phyloP scores from a whole-genome alignment of 1,139 yeast genomes.

The Yamadazyma taylorii region DNA sequence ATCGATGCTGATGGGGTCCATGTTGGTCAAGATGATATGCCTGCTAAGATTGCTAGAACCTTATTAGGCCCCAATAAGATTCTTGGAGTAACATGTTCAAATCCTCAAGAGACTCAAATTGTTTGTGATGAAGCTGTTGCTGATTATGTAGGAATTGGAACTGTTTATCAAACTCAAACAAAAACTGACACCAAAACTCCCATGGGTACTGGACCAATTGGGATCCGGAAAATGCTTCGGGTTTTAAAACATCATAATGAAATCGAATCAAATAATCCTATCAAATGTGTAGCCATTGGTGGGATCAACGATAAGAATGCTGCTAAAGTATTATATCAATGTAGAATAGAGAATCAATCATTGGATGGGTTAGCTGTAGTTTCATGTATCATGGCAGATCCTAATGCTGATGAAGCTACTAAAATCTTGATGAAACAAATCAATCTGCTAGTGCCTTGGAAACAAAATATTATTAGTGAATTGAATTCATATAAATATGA shows the following conservation, averaged over 20 bases:
- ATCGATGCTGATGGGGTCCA: constrained; percentile 91
- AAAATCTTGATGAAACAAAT: constrained; percentile 23
- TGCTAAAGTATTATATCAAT: constrained; percentile 52
- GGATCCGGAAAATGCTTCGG: constrained; percentile 56
- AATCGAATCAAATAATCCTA: constrained; percentile 12
- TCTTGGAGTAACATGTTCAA: constrained; percentile 76
- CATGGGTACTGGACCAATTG: constrained; percentile 60
- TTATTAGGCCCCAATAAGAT: constrained; percentile 73
- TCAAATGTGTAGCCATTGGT: constrained; percentile 80
- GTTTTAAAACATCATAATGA: constrained; percentile 40
- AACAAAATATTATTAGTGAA: neutral
- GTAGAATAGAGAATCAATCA: constrained; percentile 45
- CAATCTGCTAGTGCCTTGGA: constrained; percentile 7
- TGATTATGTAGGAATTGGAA: constrained; percentile 88
- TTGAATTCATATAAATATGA: neutral
- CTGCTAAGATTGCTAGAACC: constrained; percentile 55
- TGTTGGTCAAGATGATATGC: constrained; percentile 93
- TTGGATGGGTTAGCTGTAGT: constrained; percentile 86
- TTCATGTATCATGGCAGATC: constrained; percentile 77
- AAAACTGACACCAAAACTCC: constrained; percentile 53
- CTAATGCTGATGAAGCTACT: constrained; percentile 59
- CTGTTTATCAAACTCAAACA: constrained; percentile 73
- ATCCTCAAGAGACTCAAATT: constrained; percentile 53
- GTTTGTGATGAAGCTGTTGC: constrained; percentile 57
- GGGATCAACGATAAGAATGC: constrained; percentile 73